Conservation (phyloP, 805 yeast species). For the Starmerella floricola region DNA sequence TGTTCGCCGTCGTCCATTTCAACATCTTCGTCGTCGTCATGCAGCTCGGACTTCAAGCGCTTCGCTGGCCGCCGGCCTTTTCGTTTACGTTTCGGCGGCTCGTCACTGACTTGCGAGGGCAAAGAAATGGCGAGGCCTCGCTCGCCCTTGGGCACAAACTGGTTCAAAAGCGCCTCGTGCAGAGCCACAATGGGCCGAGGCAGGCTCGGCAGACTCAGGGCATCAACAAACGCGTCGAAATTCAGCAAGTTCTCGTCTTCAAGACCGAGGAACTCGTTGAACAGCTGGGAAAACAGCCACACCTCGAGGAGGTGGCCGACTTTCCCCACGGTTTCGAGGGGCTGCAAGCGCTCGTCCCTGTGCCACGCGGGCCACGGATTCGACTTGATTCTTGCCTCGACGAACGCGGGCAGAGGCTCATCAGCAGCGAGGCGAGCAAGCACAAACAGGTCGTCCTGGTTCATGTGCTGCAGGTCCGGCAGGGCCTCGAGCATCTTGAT, state of each 20-base stretch:
- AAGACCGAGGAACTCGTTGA: constrained; percentile 48
- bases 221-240: constrained; percentile 62
- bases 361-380: constrained; percentile 22
- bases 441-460: constrained; percentile 15
- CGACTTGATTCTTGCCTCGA: constrained; percentile 3
- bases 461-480: not conserved
- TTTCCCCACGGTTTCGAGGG: constrained; percentile 6
- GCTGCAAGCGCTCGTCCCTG: constrained; percentile 9
- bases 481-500: not conserved
- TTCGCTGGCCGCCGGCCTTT: not conserved
- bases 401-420: constrained; percentile 4
- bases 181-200: constrained; percentile 45
- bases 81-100: constrained; percentile 11
- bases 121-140: constrained; percentile 29
- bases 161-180: constrained; percentile 51
- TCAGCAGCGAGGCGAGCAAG: constrained; percentile 12
- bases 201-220: constrained; percentile 31
- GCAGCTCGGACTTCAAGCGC: constrained; percentile 21
- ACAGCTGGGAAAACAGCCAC: constrained; percentile 68
- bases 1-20: constrained; percentile 25
- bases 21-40: constrained; percentile 12
- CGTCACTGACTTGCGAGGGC: constrained; percentile 28
- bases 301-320: constrained; percentile 37
- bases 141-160: constrained; percentile 38
- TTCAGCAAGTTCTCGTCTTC: constrained; percentile 45